phyloP scores from a whole-genome alignment of 1,139 yeast species.

The Protomyces lactucae-debilis region DNA sequence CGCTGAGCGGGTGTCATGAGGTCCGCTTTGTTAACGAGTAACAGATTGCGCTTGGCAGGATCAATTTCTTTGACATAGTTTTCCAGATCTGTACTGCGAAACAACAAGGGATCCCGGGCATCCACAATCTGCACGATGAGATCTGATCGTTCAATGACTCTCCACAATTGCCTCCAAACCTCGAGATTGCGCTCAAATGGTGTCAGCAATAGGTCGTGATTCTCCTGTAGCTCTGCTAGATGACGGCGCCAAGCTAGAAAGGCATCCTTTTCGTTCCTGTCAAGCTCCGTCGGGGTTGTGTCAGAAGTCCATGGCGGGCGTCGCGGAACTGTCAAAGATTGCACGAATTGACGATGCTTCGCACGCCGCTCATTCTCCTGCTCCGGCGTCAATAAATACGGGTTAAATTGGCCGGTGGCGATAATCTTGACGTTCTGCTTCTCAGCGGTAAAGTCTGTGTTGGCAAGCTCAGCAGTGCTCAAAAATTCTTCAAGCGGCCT shows the following conservation, averaged over 20 bases:
- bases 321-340: constrained; percentile 85
- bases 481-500: constrained; percentile 89
- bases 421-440: constrained; percentile 79
- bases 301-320: constrained; percentile 76
- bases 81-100: constrained; percentile 85
- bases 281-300: constrained; percentile 72
- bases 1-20: constrained; percentile 72
- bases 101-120: constrained; percentile 88
- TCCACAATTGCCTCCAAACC: constrained; percentile 98
- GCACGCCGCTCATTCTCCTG: constrained; percentile 61
- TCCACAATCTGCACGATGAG: constrained; percentile 95
- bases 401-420: constrained; percentile 47
- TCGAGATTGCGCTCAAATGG: constrained; percentile 97
- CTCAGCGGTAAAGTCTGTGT: constrained; percentile 90
- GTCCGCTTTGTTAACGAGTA: constrained; percentile 93
- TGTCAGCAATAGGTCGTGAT: constrained; percentile 74
- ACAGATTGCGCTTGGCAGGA: constrained; percentile 63
- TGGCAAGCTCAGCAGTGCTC: constrained; percentile 91
- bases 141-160: constrained; percentile 94
- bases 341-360: constrained; percentile 69
- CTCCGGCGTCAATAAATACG: constrained; percentile 58
- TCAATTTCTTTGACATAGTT: constrained; percentile 72
- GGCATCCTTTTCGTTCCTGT: constrained; percentile 82
- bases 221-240: constrained; percentile 77
- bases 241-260: constrained; percentile 92